Percentiles rank a stretch among this genome's conserved stretches.
Conservation (phyloP, 1,139 yeast genomes). For the Yamadazyma conglobata region DNA sequence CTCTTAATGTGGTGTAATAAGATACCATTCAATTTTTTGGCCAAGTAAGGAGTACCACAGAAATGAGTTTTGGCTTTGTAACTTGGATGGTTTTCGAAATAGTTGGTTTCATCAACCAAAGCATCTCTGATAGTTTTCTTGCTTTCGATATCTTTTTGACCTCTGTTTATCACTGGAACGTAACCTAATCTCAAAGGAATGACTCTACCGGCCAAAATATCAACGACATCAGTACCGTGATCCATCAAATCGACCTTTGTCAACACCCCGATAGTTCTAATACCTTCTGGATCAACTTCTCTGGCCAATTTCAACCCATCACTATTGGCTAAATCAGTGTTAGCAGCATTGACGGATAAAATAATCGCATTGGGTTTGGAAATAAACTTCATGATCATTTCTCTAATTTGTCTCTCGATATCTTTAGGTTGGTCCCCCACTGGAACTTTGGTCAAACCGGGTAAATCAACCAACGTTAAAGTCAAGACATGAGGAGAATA, state of each 20-base stretch:
- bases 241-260: constrained; percentile 98
- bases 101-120: constrained; percentile 70
- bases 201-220: constrained; percentile 91
- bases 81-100: constrained; percentile 73
- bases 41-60: constrained; percentile 96
- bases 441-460: constrained; percentile 98
- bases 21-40: constrained; percentile 87
- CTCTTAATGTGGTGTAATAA: constrained; percentile 90
- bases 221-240: constrained; percentile 97
- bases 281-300: constrained; percentile 97
- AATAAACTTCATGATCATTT: constrained; percentile 90
- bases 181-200: constrained; percentile 95
- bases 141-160: constrained; percentile 90
- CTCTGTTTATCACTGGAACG: constrained; percentile 96
- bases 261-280: constrained; percentile 93
- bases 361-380: constrained; percentile 96
- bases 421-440: constrained; percentile 99
- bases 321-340: constrained; percentile 95
- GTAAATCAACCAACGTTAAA: constrained; percentile 91
- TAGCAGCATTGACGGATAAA: constrained; percentile 93
- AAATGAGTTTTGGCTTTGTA: constrained; percentile 81
- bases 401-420: constrained; percentile 90
- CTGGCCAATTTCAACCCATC: constrained; percentile 96
- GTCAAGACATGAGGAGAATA: constrained; percentile 96
- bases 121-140: constrained; percentile 90